Conservation (phyloP, 2,329 filamentous ascomycete species). For the Fusarium sp. region DNA sequence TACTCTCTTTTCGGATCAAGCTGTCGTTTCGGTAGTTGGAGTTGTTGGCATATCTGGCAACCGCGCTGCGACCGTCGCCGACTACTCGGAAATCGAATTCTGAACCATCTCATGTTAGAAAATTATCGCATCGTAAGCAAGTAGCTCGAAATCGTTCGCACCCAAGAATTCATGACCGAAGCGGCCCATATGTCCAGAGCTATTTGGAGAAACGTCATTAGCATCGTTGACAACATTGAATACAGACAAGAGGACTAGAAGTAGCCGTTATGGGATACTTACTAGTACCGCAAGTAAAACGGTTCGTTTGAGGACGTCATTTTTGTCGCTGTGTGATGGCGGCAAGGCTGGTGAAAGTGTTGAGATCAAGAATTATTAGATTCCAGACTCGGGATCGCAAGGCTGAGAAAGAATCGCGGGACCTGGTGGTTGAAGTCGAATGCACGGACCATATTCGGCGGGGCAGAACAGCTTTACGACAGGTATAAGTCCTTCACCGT, state of each 20-base stretch:
- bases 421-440: conserved; percentile 23
- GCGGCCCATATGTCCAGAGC: conserved; percentile 95
- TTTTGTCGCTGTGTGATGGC: conserved; percentile 42
- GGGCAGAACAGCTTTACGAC: conserved; percentile 35
- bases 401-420: conserved; percentile 42
- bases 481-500: conserved; percentile 23
- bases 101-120: conserved; percentile 53
- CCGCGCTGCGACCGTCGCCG: conserved; percentile 91
- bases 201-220: conserved; percentile 52
- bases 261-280: conserved; percentile 51
- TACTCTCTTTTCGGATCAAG: conserved; percentile 99
- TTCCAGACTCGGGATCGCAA: conserved; percentile 26
- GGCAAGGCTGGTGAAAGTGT: background rate
- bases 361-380: conserved; percentile 9
- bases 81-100: conserved; percentile 97
- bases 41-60: conserved; percentile 98
- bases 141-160: conserved; percentile 51
- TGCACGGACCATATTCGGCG: conserved; percentile 39
- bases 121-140: background rate
- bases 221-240: background rate
- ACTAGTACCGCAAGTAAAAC: conserved; percentile 99
- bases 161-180: conserved; percentile 99
- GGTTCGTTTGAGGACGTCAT: conserved; percentile 80
- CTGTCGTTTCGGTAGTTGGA: conserved; percentile 99
- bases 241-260: background rate